Evolutionary conservation across 2,329 filamentous ascomycete species (phyloP).

Genomic region (Tolypocladium paradoxum): DNA sequence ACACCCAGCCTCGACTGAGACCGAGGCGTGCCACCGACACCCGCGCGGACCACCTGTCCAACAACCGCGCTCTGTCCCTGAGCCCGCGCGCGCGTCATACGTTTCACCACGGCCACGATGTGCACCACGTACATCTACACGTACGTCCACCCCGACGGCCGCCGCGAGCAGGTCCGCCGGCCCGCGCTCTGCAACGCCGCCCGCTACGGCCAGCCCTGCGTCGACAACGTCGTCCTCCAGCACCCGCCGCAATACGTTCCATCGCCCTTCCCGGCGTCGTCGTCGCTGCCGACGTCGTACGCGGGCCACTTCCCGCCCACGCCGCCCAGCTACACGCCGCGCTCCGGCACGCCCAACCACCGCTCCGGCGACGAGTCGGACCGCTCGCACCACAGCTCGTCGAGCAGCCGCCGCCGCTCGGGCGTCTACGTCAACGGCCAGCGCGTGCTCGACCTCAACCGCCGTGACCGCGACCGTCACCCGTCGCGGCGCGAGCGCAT

Average conservation of each 20-base stretch:
- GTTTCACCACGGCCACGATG: conserved; percentile 28
- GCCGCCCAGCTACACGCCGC: conserved; percentile 25
- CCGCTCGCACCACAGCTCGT: conserved; percentile 20
- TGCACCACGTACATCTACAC: conserved; percentile 37
- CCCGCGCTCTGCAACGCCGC: conserved; percentile 27
- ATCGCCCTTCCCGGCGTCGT: neutral
- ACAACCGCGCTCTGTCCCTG: neutral
- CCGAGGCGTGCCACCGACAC: neutral
- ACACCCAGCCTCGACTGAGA: neutral
- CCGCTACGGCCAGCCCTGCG: conserved; percentile 29
- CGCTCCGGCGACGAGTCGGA: conserved; percentile 28
- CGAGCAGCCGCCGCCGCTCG: neutral
- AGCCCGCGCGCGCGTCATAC: neutral
- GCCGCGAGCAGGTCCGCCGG: conserved; percentile 20
- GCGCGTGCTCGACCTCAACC: conserved; percentile 22
- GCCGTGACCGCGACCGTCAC: conserved; percentile 13
- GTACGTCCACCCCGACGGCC: conserved; percentile 36
- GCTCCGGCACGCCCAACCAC: conserved; percentile 19
- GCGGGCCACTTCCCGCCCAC: conserved; percentile 27
- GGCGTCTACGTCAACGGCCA: conserved; percentile 26
- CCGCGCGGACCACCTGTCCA: neutral
- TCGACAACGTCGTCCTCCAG: conserved; percentile 27
- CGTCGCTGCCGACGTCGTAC: conserved; percentile 14
- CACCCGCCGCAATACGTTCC: conserved; percentile 27
- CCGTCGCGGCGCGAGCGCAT: conserved; percentile 28